phyloP scores from a whole-genome alignment of 2,329 filamentous ascomycete genomes.

The Ascochyta fabae region DNA sequence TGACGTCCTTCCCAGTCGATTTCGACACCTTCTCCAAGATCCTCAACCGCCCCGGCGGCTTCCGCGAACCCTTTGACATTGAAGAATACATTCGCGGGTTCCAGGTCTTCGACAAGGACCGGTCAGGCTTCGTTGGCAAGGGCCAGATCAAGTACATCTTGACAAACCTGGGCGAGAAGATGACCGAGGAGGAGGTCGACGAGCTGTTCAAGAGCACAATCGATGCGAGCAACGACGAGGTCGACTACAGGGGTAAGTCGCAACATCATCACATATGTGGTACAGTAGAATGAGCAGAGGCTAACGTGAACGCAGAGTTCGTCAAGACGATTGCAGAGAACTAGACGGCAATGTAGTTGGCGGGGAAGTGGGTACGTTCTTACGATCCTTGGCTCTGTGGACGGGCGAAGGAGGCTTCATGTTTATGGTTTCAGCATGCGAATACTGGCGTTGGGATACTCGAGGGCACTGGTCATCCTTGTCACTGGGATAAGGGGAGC shows the following conservation, averaged over 20 bases:
- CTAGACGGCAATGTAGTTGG: constrained; percentile 21
- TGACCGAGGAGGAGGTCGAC: constrained; percentile 98
- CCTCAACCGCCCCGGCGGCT: constrained; percentile 95
- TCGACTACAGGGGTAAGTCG: constrained; percentile 89
- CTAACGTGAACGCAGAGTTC: constrained; percentile 40
- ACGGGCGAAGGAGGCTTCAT: constrained; percentile 33
- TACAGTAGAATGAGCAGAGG: not conserved
- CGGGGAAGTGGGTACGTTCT: constrained; percentile 4
- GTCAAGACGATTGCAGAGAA: constrained; percentile 51
- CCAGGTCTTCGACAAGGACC: constrained; percentile 99
- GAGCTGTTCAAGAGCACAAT: constrained; percentile 94
- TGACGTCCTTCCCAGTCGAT: constrained; percentile 70
- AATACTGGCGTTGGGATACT: constrained; percentile 39
- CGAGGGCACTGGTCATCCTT: constrained; percentile 12
- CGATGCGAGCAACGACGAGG: constrained; percentile 92
- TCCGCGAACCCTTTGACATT: constrained; percentile 96
- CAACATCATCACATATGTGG: not conserved
- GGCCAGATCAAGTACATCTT: constrained; percentile 98
- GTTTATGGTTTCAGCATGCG: constrained; percentile 34
- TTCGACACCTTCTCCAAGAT: constrained; percentile 97
- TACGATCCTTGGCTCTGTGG: constrained; percentile 12
- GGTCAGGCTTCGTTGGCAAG: constrained; percentile 97
- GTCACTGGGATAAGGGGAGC: constrained; percentile 1
- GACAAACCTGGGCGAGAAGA: constrained; percentile 98
- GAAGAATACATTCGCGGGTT: constrained; percentile 99